Conservation (phyloP, 1,139 yeast species). For the Zygosaccharomyces sapae region DNA sequence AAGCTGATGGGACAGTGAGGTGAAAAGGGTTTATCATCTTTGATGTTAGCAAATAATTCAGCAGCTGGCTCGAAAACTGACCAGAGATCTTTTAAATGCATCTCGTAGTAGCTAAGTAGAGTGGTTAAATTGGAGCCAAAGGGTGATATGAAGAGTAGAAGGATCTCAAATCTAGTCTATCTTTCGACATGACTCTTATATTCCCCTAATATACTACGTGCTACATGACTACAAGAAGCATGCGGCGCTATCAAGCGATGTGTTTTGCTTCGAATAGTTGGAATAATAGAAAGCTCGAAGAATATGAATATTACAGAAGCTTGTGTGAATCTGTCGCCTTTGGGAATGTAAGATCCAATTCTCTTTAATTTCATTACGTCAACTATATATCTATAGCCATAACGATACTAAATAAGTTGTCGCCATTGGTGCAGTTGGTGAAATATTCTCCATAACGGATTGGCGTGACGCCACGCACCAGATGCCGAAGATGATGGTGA, state of each 20-base stretch:
- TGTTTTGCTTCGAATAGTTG: background rate
- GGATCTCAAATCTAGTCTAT: background rate
- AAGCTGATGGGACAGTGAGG: constrained; percentile 56
- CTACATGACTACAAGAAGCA: constrained; percentile 1
- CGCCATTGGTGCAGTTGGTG: background rate
- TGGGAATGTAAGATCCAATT: background rate
- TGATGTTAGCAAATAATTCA: constrained; percentile 2
- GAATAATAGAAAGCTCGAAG: background rate
- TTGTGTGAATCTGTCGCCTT: no score
- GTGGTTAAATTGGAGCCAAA: no score
- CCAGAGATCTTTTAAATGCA: constrained; percentile 10
- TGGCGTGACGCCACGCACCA: constrained; percentile 1
- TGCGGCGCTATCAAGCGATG: constrained; percentile 1
- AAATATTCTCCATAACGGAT: constrained; percentile 4
- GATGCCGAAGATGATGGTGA: constrained; percentile 4
- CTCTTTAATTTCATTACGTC: no score
- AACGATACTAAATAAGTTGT: background rate
- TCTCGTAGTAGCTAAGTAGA: background rate
- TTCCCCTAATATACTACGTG: background rate
- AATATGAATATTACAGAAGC: no score
- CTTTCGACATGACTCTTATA: background rate
- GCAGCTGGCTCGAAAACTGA: constrained; percentile 10
- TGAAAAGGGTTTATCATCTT: constrained; percentile 8
- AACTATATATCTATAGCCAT: background rate
- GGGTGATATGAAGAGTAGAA: no score